Conservation (phyloP, 306 rosid species). For the Ceratonia siliqua region DNA sequence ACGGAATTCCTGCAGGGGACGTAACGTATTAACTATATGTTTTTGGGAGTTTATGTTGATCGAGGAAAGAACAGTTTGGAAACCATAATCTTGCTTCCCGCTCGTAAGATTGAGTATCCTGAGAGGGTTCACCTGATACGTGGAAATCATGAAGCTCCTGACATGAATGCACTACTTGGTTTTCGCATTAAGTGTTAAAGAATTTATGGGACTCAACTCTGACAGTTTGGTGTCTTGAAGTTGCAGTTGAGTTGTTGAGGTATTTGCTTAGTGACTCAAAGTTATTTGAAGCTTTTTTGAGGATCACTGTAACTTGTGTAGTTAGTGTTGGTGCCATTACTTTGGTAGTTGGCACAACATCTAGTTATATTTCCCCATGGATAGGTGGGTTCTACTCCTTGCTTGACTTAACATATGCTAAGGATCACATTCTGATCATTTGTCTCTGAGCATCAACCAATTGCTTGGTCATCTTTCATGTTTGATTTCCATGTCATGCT, state of each 20-base stretch:
- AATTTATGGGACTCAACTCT: slow-evolving; percentile 59
- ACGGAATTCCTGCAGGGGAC: slow-evolving; percentile 99
- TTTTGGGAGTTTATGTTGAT: slow-evolving; percentile 98
- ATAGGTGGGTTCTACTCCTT: slow-evolving; percentile 95
- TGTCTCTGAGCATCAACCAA: slow-evolving; percentile 99
- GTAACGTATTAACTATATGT: slow-evolving; percentile 95
- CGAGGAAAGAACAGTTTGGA: slow-evolving; percentile 99
- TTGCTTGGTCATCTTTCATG: slow-evolving; percentile 99
- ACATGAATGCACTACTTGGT: slow-evolving; percentile 96
- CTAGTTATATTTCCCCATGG: slow-evolving; percentile 99
- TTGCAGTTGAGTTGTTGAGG: slow-evolving; percentile 52
- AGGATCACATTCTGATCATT: slow-evolving; percentile 95
- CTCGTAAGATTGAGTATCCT: slow-evolving; percentile 97
- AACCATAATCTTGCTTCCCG: slow-evolving; percentile 90
- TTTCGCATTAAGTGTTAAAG: slow-evolving; percentile 71
- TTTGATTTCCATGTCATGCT: slow-evolving; percentile 94
- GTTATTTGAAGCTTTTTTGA: slow-evolving; percentile 85
- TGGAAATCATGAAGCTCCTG: slow-evolving; percentile 99
- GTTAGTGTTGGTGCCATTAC: slow-evolving; percentile 80
- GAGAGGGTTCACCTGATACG: slow-evolving; percentile 96
- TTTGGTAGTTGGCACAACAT: slow-evolving; percentile 86
- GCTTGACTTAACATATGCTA: slow-evolving; percentile 97
- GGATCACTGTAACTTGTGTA: slow-evolving; percentile 88
- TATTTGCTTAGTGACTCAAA: slow-evolving; percentile 67
- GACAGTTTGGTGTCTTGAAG: slow-evolving; percentile 52